These are phyloP conservation scores for Cucurbitaria berberidis DNA, from an alignment of 2,329 filamentous ascomycete genomes.

Conservation along the genomic window DNA sequence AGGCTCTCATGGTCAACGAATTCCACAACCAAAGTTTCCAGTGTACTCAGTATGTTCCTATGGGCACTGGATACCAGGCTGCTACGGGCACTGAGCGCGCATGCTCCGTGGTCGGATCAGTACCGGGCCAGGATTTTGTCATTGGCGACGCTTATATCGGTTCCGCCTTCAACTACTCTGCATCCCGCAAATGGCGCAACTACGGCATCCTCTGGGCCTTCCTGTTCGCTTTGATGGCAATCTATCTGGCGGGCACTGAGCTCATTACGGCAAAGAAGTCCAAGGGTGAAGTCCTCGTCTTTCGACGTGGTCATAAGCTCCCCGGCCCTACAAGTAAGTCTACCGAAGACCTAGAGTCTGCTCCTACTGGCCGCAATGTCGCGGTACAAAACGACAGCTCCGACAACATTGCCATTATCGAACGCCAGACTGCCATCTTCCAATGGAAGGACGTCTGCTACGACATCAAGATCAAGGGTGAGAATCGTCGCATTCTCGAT, in stretches of 20 bases:
- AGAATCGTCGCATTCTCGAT: constrained; percentile 77
- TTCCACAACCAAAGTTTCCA: constrained; percentile 69
- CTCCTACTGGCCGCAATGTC: constrained; percentile 36
- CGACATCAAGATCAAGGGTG: constrained; percentile 78
- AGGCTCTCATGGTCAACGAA: constrained; percentile 82
- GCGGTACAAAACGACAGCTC: constrained; percentile 46
- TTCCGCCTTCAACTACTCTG: constrained; percentile 42
- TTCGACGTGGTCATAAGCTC: constrained; percentile 56
- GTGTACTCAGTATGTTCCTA: constrained; percentile 55
- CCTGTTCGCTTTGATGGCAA: constrained; percentile 50
- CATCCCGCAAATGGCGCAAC: constrained; percentile 55
- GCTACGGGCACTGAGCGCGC: constrained; percentile 40
- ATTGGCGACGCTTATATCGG: constrained; percentile 49
- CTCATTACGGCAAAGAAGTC: constrained; percentile 57
- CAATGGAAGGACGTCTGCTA: constrained; percentile 86
- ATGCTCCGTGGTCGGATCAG: constrained; percentile 52
- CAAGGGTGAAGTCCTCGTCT: constrained; percentile 59
- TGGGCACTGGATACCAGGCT: constrained; percentile 47
- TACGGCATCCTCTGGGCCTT: constrained; percentile 56
- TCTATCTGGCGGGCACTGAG: constrained; percentile 55
- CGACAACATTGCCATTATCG: constrained; percentile 55
- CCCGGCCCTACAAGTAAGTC: constrained; percentile 54
- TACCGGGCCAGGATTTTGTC: constrained; percentile 47
- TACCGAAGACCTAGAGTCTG: constrained; percentile 51
- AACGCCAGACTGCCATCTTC: constrained; percentile 77